Conservation (phyloP, 2,329 filamentous ascomycete species). For the Stromatinia cepivora region DNA sequence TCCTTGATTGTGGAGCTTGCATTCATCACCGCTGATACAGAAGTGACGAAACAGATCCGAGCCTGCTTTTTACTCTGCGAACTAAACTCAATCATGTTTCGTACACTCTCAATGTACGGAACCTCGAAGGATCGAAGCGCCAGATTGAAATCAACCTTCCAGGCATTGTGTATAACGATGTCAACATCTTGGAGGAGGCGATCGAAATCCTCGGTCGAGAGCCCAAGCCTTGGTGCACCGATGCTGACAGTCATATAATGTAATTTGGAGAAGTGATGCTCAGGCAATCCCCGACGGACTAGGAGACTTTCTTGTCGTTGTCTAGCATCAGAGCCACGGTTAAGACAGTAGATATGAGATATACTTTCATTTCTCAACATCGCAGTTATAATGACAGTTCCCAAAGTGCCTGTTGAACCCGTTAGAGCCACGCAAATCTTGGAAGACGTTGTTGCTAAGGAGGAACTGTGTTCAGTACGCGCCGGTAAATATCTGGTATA, state of each 20-base stretch:
- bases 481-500: conserved; percentile 22
- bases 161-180: conserved; percentile 33
- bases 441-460: not conserved
- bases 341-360: conserved; percentile 50
- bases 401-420: conserved; percentile 52
- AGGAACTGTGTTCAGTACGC: not conserved
- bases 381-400: conserved; percentile 48
- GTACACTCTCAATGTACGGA: conserved; percentile 43
- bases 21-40: not conserved
- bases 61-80: not conserved
- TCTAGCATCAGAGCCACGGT: conserved; percentile 40
- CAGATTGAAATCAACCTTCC: conserved; percentile 45
- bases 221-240: not conserved
- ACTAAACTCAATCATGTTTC: conserved; percentile 41
- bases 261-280: not conserved
- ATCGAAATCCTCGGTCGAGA: not conserved
- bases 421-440: conserved; percentile 43
- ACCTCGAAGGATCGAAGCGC: conserved; percentile 42
- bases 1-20: not conserved
- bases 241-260: not conserved
- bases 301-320: not conserved
- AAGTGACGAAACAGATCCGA: not conserved
- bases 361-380: conserved; percentile 41
- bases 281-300: not conserved
- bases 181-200: conserved; percentile 1